These are phyloP conservation scores for Aspergillus phoenicis DNA, from an alignment of 2,329 filamentous ascomycete species.

Conservation along the genomic window DNA sequence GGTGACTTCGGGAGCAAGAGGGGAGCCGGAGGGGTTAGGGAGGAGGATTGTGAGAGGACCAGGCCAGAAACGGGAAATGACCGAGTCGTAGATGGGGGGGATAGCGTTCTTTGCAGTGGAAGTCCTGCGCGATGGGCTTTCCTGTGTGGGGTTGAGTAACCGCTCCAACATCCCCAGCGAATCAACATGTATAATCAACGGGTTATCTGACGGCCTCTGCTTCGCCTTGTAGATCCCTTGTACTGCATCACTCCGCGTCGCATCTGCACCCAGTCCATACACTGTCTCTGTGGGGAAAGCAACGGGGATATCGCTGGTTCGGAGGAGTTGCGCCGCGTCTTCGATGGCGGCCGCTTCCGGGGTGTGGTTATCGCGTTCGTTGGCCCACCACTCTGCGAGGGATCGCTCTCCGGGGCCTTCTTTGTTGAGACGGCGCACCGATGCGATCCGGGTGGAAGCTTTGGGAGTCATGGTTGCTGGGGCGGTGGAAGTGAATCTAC, in stretches of 20 bases:
- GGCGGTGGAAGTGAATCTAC: slow-evolving; percentile 25
- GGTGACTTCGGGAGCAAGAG: slow-evolving; percentile 87
- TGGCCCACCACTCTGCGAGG: slow-evolving; percentile 44
- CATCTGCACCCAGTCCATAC: slow-evolving; percentile 95
- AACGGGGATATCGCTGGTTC: slow-evolving; percentile 71
- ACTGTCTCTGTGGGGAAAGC: slow-evolving; percentile 98
- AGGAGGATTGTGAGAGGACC: slow-evolving; percentile 90
- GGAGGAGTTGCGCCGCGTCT: slow-evolving; percentile 68
- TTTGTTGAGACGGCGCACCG: slow-evolving; percentile 42
- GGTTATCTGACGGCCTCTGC: slow-evolving; percentile 88
- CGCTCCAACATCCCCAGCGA: slow-evolving; percentile 74
- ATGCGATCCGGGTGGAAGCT: slow-evolving; percentile 38
- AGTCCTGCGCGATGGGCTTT: slow-evolving; percentile 34
- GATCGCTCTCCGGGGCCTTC: slow-evolving; percentile 36
- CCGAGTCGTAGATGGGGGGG: slow-evolving; percentile 72
- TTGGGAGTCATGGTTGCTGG: slow-evolving; percentile 25
- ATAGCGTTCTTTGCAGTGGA: slow-evolving; percentile 48
- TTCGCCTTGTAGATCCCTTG: slow-evolving; percentile 92
- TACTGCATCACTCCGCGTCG: slow-evolving; percentile 80
- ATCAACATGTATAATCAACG: slow-evolving; percentile 87
- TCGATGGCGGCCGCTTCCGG: slow-evolving; percentile 57
- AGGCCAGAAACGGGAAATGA: slow-evolving; percentile 89
- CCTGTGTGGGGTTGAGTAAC: slow-evolving; percentile 55
- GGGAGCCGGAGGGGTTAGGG: slow-evolving; percentile 69
- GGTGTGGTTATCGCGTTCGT: slow-evolving; percentile 39